Percentiles rank a stretch among this genome's conserved stretches.
These are phyloP conservation scores for Dalechampia spathulata DNA, from an alignment of 441 rosid genomes.

Conservation along the genomic window DNA sequence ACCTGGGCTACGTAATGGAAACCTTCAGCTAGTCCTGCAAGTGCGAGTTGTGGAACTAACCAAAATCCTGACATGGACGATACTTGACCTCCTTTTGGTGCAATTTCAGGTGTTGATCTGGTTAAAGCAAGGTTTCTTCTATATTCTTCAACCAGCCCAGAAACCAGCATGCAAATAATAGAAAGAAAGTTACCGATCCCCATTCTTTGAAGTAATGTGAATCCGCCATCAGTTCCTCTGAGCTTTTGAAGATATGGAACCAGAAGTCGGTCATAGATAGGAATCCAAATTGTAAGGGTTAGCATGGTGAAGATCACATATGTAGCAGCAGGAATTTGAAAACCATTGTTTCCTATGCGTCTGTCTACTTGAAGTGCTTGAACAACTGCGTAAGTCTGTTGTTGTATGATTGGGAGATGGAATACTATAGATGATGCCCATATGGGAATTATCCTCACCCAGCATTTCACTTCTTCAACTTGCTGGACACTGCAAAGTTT, in stretches of 20 bases:
- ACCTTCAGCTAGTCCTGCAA: conserved; percentile 27
- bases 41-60: conserved; percentile 37
- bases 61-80: conserved; percentile 39
- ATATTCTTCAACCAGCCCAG: conserved; percentile 28
- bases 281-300: conserved; percentile 37
- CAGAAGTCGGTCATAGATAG: conserved; percentile 35
- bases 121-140: conserved; percentile 26
- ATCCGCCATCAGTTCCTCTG: conserved; percentile 24
- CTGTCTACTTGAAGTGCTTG: conserved; percentile 38
- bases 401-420: conserved; percentile 9
- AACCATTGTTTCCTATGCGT: conserved; percentile 14
- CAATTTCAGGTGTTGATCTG: conserved; percentile 26
- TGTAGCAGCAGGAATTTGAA: conserved; percentile 32
- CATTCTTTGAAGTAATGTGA: conserved; percentile 29
- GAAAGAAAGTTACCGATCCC: conserved; percentile 32
- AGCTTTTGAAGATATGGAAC: conserved; percentile 30
- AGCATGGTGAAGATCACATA: conserved; percentile 33
- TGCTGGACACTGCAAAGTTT: conserved; percentile 18
- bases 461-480: conserved; percentile 21
- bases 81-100: conserved; percentile 26
- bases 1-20: conserved; percentile 6
- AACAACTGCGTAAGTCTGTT: conserved; percentile 22
- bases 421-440: conserved; percentile 15
- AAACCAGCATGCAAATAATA: conserved; percentile 19
- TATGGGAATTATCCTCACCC: conserved; percentile 9